phyloP scores from a whole-genome alignment of 2,329 filamentous ascomycete species.

The Alternaria novae-zelandiae region DNA sequence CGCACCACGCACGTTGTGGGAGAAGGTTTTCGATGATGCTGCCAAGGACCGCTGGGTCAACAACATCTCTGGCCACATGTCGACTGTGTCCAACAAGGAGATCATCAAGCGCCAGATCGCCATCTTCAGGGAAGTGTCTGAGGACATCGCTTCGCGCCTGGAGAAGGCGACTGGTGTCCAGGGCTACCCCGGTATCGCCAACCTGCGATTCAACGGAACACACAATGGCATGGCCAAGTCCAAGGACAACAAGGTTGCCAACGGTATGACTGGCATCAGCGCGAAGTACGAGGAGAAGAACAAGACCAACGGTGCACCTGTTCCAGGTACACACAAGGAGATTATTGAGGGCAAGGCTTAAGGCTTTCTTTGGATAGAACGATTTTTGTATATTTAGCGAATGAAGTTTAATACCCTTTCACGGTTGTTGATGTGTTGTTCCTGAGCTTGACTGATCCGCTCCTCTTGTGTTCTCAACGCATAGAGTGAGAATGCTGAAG shows the following conservation, averaged over 20 bases:
- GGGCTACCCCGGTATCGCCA: conserved; percentile 64
- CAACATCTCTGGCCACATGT: conserved; percentile 69
- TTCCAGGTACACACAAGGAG: conserved; percentile 45
- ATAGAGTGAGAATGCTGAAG: neutral
- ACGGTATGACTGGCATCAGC: conserved; percentile 50
- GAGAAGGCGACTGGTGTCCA: conserved; percentile 69
- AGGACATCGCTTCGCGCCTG: conserved; percentile 63
- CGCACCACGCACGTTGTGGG: conserved; percentile 64
- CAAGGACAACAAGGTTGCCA: conserved; percentile 55
- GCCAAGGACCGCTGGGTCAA: conserved; percentile 65
- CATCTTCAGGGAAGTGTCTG: conserved; percentile 68
- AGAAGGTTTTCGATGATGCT: conserved; percentile 66
- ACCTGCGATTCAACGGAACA: conserved; percentile 64
- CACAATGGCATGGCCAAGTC: conserved; percentile 67
- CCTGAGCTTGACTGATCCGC: neutral
- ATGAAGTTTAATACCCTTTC: neutral
- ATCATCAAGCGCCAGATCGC: conserved; percentile 69
- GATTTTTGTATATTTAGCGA: neutral
- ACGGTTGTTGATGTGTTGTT: neutral
- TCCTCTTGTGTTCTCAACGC: neutral
- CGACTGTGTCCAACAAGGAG: conserved; percentile 63
- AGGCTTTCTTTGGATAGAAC: neutral
- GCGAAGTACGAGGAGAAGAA: conserved; percentile 34
- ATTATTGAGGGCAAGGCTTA: conserved; percentile 1
- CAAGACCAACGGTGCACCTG: conserved; percentile 54